These are phyloP conservation scores for Dactylis glomerata DNA, from an alignment of 176 grass and related monocot species.

Conservation along the genomic window DNA sequence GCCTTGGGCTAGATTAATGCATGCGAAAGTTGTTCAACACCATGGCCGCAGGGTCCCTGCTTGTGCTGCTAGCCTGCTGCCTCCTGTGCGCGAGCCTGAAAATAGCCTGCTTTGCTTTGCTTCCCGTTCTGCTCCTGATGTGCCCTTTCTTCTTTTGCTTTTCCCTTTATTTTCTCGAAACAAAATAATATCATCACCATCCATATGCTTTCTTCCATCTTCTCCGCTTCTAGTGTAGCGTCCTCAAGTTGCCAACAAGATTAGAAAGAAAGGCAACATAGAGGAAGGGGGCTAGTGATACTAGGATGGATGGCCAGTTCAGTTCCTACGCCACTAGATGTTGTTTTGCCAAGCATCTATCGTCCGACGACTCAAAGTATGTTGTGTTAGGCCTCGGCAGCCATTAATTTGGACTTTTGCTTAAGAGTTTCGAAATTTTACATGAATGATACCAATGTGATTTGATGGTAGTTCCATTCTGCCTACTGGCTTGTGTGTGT, in stretches of 20 bases:
- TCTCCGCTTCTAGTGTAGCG: conserved; percentile 20
- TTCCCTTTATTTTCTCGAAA: not conserved
- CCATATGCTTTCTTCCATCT: not conserved
- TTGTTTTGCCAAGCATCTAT: conserved; percentile 15
- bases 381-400: not conserved
- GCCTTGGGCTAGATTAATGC: conserved; percentile 24
- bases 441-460: conserved; percentile 30
- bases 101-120: conserved; percentile 30
- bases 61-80: not conserved
- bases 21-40: conserved; percentile 56
- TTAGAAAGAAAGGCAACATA: conserved; percentile 28
- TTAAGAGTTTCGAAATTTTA: not conserved
- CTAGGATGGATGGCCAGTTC: conserved; percentile 10
- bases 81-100: conserved; percentile 26
- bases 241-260: conserved; percentile 7
- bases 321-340: conserved; percentile 17
- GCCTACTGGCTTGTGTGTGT: conserved; percentile 1
- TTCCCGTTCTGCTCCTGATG: not conserved
- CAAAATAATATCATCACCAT: not conserved
- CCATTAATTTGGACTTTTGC: not conserved
- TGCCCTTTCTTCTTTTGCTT: conserved; percentile 3
- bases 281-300: not conserved
- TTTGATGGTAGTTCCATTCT: conserved; percentile 36
- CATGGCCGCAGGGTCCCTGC: conserved; percentile 12
- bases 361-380: not conserved